Evolutionary conservation across 495 filamentous ascomycete genomes (phyloP), one percentile per base, ranked within the genome.

Genomic region (Xylaria grammica): DNA sequence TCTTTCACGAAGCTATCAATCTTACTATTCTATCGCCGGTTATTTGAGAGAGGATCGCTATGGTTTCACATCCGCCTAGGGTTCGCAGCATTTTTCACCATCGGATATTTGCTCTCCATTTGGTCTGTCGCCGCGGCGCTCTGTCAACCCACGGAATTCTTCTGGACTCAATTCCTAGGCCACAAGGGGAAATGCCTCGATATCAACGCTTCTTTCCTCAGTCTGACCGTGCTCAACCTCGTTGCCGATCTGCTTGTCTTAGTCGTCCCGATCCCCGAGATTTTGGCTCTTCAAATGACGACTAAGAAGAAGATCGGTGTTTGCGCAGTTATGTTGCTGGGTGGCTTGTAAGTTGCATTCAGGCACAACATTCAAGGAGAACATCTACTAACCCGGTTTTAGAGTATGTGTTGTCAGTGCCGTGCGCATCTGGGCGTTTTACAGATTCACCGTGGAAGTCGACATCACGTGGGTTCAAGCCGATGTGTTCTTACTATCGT

Each of bases 221-320:
- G 60, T 22, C n/a, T 65, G 8, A 75, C 72, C 0, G 68, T 74
- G 22, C 60, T 74, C 11, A 79, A 79, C 52, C 68, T 82, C 61
- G 53, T 81, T 9, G 77, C 69, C 67, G 80, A 84, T 68, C 65
- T 82, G 19, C 63, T 79, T 49, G 73, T 84, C 27, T 67, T 84
- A 17, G 30, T 74, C 6, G 72, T 82, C 7, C 81, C 81, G 1
- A 73, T 79, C 34, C 80, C 77, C 1, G 68, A 72, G 11, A 76
- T 81, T 20, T 40, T 67, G 19, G 65, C 61, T 26, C 71, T 82
- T 0, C 73, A 79, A 49, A 70, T 80, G 73, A 70, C 59, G 3
- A 46, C 48, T 3, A 66, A 65, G 22, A 75, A 80, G 60, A 82
- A 81, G 66, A 7, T 79, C 10, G 72, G 72, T 29, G 72, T 82